Base-by-base conservation (phyloP, 176 grass and related monocot species). In the Guadua angustifolia region DNA sequence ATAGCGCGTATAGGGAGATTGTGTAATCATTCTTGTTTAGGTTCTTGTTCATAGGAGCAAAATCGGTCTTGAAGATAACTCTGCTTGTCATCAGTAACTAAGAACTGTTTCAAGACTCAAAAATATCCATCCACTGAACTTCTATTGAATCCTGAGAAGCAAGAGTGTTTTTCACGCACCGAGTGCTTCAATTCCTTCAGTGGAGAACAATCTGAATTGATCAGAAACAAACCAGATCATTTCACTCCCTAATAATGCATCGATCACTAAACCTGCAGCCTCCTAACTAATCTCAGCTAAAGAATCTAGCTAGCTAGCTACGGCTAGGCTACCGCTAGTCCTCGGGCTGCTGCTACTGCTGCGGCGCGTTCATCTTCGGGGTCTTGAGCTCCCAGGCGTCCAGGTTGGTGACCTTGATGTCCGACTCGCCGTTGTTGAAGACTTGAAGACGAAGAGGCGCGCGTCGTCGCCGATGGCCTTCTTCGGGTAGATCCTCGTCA, bases 381-480 rank as follows among this genome's bases (percentile, higher is more conserved):
- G 85, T 87, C 78, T 56, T 85, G 36, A 91, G 85, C 90, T 88
- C 90, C 90, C 90, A 91, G 42, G 86, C 86, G 52, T 88, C 55
- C 40, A 91, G 77, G 7, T 44, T 67, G 3, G 78, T 53, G 10
- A 91, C 66, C 71, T 79, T 86, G 66, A 88, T 25, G 35, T 86
- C 58, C 15, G 51, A 66, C 51, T 59, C 39, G 17, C 89, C 89
- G 44, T 91, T 81, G 89, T 91, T 91, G 86, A 91, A 91, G 1
- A 91, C 82, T 91, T 91, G 86, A 91, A 91, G 1, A 91, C 82
- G 6, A 78, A 91, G 29, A 91, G 71, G 68, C 26, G 82, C 43
- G 86, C 86, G 25, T 85, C 24, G 7, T 75, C 56, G 32, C 86
- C 89, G 7, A 88, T 6, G 19, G 89, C 85, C 51, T 78, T 49